A percentile compares a stretch with the other conserved stretches of the same genome.
These are phyloP conservation scores for Ramularia endophylla DNA, from an alignment of 2,329 filamentous ascomycete species.

Conservation along the genomic window DNA sequence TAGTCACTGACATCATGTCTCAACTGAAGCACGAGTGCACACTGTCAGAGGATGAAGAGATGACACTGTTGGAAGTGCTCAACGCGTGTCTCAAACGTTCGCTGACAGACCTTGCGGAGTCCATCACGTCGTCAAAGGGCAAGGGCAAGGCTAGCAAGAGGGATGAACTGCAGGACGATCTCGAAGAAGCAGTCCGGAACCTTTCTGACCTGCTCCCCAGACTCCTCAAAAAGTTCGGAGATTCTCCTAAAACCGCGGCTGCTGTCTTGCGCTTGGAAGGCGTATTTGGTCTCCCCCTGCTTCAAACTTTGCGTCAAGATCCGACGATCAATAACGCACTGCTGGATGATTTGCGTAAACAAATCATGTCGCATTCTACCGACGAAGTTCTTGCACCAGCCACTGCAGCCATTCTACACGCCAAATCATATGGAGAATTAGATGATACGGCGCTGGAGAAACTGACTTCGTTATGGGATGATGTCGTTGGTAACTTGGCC, in stretches of 20 bases:
- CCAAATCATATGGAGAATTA: slow-evolving; percentile 79
- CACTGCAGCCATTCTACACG: slow-evolving; percentile 73
- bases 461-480: slow-evolving; percentile 79
- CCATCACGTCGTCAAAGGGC: slow-evolving; percentile 48
- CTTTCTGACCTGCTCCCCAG: slow-evolving; percentile 75
- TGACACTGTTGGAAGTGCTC: slow-evolving; percentile 79
- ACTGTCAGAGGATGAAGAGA: slow-evolving; percentile 70
- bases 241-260: slow-evolving; percentile 78
- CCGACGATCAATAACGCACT: slow-evolving; percentile 72
- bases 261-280: slow-evolving; percentile 81
- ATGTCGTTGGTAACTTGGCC: slow-evolving; percentile 66
- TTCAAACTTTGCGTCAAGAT: slow-evolving; percentile 83
- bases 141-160: slow-evolving; percentile 55
- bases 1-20: slow-evolving; percentile 54
- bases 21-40: slow-evolving; percentile 67
- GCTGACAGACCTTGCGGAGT: slow-evolving; percentile 61
- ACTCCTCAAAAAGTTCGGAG: slow-evolving; percentile 87
- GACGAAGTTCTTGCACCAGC: slow-evolving; percentile 80
- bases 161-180: slow-evolving; percentile 59
- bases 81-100: slow-evolving; percentile 73
- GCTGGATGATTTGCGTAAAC: slow-evolving; percentile 85
- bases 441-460: slow-evolving; percentile 80
- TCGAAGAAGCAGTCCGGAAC: slow-evolving; percentile 71
- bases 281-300: slow-evolving; percentile 77
- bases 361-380: slow-evolving; percentile 90